Evolutionary conservation across 2,329 filamentous ascomycete genomes (phyloP), one percentile per base, ranked within the genome.

Genomic region (Hypoxylon sp.): DNA sequence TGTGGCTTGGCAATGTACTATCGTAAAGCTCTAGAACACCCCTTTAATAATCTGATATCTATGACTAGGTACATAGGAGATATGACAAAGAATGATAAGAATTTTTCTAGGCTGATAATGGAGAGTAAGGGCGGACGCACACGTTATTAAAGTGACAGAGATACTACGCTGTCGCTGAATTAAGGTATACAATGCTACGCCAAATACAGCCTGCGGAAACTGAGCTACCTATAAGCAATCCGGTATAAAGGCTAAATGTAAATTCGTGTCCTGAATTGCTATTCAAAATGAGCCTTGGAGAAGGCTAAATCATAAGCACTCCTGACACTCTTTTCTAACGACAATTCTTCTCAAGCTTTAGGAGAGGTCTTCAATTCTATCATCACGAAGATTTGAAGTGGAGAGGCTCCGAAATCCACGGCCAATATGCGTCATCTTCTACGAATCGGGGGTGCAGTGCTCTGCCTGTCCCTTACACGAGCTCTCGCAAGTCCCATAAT

Each of bases 201-300:
- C 27, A 11, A 27, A 58, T 61, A 61, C 42, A 61, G 58, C 49
- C 58, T 61, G 27, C 50, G 54, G 54, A 26, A 58, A 58, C 47
- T 61, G 24, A 48, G 46, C 10, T 26, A 4, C 37, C 17, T 48
- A 37, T 26, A 10, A 42, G 27, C 21, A 43, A 15, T 11, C 15
- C 27, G 20, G 43, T 24, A 48, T 58, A 48, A 46, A 38, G 58
- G 58, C 54, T 61, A 61, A 61, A 61, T 61, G 29, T 24, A 45
- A 27, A 50, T 17, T 18, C 20, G 31, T 24, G 31, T 43, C 26
- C 27, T 6, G 21, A 48, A 9, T 24, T 17, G 5, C 6, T 43
- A 13, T 31, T 27, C n/a, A 43, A 51, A 35, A 54, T 15, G 27
- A 27, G 40, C 26, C 46, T 38, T 31, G 33, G 29, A 43, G 45